Percentiles rank a stretch among this genome's conserved stretches.
These are phyloP conservation scores for Ascochyta fabae DNA, from an alignment of 2,329 filamentous ascomycete genomes.

Conservation along the genomic window DNA sequence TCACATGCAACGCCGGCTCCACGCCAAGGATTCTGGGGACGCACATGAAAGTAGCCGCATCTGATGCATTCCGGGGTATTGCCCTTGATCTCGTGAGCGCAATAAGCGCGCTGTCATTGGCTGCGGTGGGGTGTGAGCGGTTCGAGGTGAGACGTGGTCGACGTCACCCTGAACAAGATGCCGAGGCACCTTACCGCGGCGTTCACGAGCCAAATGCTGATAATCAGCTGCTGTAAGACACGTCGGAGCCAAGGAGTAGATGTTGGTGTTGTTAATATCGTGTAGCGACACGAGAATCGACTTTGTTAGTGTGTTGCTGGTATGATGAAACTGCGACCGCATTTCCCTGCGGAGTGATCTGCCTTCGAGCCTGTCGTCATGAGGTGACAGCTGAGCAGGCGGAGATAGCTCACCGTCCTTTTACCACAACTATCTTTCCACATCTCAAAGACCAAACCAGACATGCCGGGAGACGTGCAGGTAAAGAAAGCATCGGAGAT, in stretches of 20 bases:
- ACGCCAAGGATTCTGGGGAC: conserved; percentile 39
- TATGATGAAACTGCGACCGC: background rate
- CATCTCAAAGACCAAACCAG: background rate
- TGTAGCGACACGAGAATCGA: background rate
- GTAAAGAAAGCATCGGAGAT: conserved; percentile 41
- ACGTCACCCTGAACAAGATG: conserved; percentile 37
- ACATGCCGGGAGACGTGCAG: conserved; percentile 37
- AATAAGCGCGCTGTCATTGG: conserved; percentile 38
- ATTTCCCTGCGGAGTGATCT: background rate
- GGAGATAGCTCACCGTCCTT: background rate
- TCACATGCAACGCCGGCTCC: conserved; percentile 45
- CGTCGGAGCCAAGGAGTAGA: conserved; percentile 1
- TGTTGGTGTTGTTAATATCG: background rate
- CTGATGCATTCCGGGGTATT: conserved; percentile 29
- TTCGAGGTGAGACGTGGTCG: conserved; percentile 24
- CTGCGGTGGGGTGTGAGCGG: conserved; percentile 14
- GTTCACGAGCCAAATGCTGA: conserved; percentile 20
- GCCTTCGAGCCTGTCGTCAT: conserved; percentile 3
- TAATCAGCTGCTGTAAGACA: conserved; percentile 6
- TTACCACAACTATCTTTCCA: background rate
- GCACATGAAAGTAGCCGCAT: conserved; percentile 37
- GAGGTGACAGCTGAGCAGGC: background rate
- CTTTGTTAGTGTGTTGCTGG: background rate
- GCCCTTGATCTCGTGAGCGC: conserved; percentile 40
- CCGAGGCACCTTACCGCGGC: conserved; percentile 34